Percentiles rank a stretch among this genome's conserved stretches.
Evolutionary conservation across 2,329 filamentous ascomycete species (phyloP).

Genomic region (Clarireedia hainanense): DNA sequence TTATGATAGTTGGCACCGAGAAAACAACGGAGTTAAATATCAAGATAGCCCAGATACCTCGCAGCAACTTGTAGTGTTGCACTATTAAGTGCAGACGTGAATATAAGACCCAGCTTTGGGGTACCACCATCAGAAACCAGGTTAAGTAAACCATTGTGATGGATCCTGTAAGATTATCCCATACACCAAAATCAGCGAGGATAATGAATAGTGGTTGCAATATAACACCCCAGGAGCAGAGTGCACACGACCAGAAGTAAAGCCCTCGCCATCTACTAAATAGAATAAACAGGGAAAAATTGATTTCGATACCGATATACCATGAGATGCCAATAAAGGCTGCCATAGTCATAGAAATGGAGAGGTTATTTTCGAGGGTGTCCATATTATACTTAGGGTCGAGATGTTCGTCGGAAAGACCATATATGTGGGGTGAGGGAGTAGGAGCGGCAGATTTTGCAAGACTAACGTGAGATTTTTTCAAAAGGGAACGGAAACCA

Average conservation of each 20-base stretch:
- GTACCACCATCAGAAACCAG: background rate
- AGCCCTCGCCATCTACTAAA: slow-evolving; percentile 38
- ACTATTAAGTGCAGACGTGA: slow-evolving; percentile 47
- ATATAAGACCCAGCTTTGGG: slow-evolving; percentile 38
- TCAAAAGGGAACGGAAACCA: background rate
- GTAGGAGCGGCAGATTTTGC: background rate
- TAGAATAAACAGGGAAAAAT: slow-evolving; percentile 40
- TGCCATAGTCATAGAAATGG: slow-evolving; percentile 30
- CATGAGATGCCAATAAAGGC: slow-evolving; percentile 39
- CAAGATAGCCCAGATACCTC: slow-evolving; percentile 42
- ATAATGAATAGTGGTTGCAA: background rate
- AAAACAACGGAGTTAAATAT: slow-evolving; percentile 41
- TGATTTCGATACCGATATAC: slow-evolving; percentile 43
- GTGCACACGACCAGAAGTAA: slow-evolving; percentile 45
- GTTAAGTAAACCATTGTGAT: background rate
- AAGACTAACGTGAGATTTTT: background rate
- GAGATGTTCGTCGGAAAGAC: background rate
- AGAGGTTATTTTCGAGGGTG: background rate
- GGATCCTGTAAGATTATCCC: background rate
- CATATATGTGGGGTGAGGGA: background rate
- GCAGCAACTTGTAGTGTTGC: slow-evolving; percentile 37
- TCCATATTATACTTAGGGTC: background rate
- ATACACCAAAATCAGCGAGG: background rate
- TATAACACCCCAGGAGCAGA: slow-evolving; percentile 27
- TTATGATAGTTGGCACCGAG: slow-evolving; percentile 40